Conservation (phyloP, 225 moss, liverwort and hornwort species). For the Straminergon stramineum region DNA sequence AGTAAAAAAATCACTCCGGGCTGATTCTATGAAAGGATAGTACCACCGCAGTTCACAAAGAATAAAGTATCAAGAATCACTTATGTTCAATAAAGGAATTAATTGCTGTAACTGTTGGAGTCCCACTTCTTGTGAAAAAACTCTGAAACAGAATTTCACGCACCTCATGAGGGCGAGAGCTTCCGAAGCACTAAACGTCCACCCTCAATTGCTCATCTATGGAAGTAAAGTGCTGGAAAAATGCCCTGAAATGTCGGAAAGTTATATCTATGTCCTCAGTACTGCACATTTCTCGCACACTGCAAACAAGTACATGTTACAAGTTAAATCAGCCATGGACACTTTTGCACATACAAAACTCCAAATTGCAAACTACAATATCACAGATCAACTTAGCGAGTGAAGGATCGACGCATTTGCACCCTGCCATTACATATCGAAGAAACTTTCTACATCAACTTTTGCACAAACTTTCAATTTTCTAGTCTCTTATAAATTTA, state of each 20-base stretch:
- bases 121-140: neutral
- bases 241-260: slow-evolving; percentile 59
- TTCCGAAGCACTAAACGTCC: slow-evolving; percentile 20
- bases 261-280: slow-evolving; percentile 53
- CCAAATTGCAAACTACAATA: neutral
- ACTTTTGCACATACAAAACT: neutral
- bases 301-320: slow-evolving; percentile 8
- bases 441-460: neutral
- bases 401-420: neutral
- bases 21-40: slow-evolving; percentile 17
- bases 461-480: neutral
- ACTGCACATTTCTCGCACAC: slow-evolving; percentile 73
- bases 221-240: slow-evolving; percentile 52
- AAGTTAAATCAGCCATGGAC: neutral
- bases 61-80: slow-evolving; percentile 14
- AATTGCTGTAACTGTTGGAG: neutral
- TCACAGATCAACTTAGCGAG: neutral
- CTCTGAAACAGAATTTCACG: neutral
- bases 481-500: neutral
- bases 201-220: slow-evolving; percentile 58
- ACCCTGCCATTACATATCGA: neutral
- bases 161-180: neutral
- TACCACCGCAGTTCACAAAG: slow-evolving; percentile 9
- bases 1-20: slow-evolving; percentile 23
- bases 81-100: slow-evolving; percentile 10